A percentile compares a stretch with the other conserved stretches of the same genome.
These are phyloP conservation scores for Galerina marginata DNA, from an alignment of 768 basidiomycete genomes.

Conservation along the genomic window DNA sequence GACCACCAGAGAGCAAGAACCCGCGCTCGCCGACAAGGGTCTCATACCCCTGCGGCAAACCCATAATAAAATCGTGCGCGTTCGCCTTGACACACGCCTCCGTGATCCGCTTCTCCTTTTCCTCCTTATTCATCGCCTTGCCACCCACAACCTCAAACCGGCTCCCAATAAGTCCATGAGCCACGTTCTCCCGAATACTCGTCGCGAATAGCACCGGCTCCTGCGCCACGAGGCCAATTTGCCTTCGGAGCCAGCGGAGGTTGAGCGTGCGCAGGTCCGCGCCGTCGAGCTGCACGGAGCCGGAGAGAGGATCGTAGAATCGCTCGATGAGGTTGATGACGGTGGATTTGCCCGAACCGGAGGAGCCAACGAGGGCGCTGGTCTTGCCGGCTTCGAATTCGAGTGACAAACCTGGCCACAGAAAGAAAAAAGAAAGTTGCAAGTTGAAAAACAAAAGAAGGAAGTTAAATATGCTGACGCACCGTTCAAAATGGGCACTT, in stretches of 20 bases:
- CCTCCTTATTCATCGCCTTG: slow-evolving; percentile 71
- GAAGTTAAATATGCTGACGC: slow-evolving; percentile 55
- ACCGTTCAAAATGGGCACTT: slow-evolving; percentile 76
- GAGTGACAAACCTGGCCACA: background rate
- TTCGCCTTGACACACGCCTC: slow-evolving; percentile 87
- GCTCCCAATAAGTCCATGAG: slow-evolving; percentile 81
- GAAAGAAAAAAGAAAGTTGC: background rate
- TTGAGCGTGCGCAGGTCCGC: slow-evolving; percentile 74
- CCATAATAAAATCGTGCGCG: slow-evolving; percentile 81
- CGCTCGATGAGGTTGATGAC: slow-evolving; percentile 79
- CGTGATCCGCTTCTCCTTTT: slow-evolving; percentile 75
- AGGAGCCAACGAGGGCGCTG: slow-evolving; percentile 76
- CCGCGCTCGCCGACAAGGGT: slow-evolving; percentile 89
- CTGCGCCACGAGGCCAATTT: slow-evolving; percentile 87
- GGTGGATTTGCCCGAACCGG: slow-evolving; percentile 79
- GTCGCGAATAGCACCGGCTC: slow-evolving; percentile 86
- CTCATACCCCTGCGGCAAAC: slow-evolving; percentile 80
- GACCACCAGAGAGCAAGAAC: slow-evolving; percentile 81
- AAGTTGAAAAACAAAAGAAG: slow-evolving; percentile 25
- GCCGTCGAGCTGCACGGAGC: slow-evolving; percentile 79
- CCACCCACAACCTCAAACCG: slow-evolving; percentile 25
- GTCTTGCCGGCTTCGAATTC: slow-evolving; percentile 64
- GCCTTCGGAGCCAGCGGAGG: slow-evolving; percentile 81
- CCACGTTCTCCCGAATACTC: slow-evolving; percentile 79
- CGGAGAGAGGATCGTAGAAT: slow-evolving; percentile 81